Percentiles rank a stretch among this genome's conserved stretches.
phyloP scores from a whole-genome alignment of 1,284 basidiomycete genomes.

The Marasmius sp. region DNA sequence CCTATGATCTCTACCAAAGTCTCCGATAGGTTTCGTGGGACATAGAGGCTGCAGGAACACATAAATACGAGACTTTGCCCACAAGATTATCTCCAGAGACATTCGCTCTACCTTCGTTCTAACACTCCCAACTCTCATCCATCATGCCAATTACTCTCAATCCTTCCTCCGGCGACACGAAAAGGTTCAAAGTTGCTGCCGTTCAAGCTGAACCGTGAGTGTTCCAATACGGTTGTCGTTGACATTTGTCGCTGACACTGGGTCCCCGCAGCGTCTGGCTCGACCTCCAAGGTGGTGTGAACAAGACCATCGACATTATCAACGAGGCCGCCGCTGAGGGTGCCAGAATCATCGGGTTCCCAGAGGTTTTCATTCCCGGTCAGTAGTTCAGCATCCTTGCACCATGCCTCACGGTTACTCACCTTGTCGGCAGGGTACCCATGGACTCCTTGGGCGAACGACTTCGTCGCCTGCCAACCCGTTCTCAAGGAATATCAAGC shows the following conservation, averaged over 20 bases:
- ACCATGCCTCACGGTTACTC: not conserved
- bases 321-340: constrained; percentile 27
- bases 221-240: not conserved
- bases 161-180: constrained; percentile 24
- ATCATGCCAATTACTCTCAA: constrained; percentile 26
- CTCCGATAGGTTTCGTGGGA: too few species aligned
- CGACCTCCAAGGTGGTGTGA: constrained; percentile 31
- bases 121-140: not conserved
- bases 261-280: constrained; percentile 25
- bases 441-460: constrained; percentile 32
- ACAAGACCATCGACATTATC: constrained; percentile 31
- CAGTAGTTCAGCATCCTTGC: not conserved
- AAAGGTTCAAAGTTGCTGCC: constrained; percentile 28
- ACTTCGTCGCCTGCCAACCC: constrained; percentile 23
- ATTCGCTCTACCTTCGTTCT: too few species aligned
- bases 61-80: too few species aligned
- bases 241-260: not conserved
- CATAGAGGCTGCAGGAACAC: too few species aligned
- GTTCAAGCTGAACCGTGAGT: constrained; percentile 29
- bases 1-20: too few species aligned
- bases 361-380: constrained; percentile 30
- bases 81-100: too few species aligned
- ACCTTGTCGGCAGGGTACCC: constrained; percentile 25
- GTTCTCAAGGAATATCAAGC: constrained; percentile 30
- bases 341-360: constrained; percentile 31